Conservation (phyloP, 306 rosid species). For the Ziziphus jujuba region DNA sequence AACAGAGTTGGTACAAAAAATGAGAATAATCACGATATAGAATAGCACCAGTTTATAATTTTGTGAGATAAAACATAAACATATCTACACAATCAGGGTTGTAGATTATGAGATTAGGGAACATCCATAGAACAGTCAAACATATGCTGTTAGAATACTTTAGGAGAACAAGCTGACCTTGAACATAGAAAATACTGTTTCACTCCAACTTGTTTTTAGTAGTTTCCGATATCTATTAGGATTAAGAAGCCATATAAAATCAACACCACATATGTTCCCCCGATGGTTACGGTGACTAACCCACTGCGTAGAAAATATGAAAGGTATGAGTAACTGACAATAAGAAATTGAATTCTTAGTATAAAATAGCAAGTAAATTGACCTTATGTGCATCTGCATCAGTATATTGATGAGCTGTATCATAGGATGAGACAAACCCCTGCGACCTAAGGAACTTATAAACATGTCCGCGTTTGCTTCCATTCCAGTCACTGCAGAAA, state of each 20-base stretch:
- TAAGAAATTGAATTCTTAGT: neutral
- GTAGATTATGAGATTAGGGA: too few relatives aligned
- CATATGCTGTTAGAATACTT: neutral
- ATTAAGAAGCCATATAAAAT: constrained; percentile 90
- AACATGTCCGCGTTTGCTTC: constrained; percentile 98
- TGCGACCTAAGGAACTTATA: constrained; percentile 92
- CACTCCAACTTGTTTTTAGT: constrained; percentile 75
- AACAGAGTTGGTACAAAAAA: too few relatives aligned
- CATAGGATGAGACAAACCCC: constrained; percentile 92
- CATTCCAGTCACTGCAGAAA: constrained; percentile 90
- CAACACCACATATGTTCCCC: constrained; percentile 96
- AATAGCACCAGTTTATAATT: too few relatives aligned
- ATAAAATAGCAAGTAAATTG: constrained; percentile 17
- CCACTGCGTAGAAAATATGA: constrained; percentile 54
- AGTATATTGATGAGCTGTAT: constrained; percentile 85
- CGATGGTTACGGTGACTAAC: constrained; percentile 94
- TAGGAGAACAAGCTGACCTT: constrained; percentile 42
- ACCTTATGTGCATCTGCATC: constrained; percentile 96
- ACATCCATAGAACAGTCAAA: too few relatives aligned
- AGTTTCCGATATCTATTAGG: constrained; percentile 69
- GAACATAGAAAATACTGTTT: constrained; percentile 82
- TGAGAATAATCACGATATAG: too few relatives aligned
- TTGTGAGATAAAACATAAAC: too few relatives aligned
- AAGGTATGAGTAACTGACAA: constrained; percentile 1
- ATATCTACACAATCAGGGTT: neutral